Evolutionary conservation across 164 flowering plant species (phyloP), one percentile per base, ranked within the genome.

Genomic region (Protea cynaroides): DNA sequence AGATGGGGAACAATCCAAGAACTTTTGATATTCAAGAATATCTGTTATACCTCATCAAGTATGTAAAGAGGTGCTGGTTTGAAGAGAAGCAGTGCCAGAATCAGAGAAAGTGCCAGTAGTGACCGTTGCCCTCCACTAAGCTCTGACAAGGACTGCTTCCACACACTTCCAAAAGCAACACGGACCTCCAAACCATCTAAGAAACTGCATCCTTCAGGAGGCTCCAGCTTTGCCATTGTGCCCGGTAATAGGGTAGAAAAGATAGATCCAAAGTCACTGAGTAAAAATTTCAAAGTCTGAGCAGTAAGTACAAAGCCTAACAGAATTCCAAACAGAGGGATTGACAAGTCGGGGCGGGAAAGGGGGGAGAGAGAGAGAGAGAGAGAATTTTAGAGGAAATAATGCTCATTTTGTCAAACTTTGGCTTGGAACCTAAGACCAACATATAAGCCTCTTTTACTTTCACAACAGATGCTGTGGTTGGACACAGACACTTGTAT

Each of bases 31-130:
- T 54, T 52, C 24, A 62, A 17, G 51, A 36, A 25, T 52, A 52
- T 59, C 4, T 57, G 17, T 47, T 52, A 69, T 79, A 90, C 99
- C 97, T 95, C 99, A 78, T 95, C 99, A 53, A 95, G 78, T 54
- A 92, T 95, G 74, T 95, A 95, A 38, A 95, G 86, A 12, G 99
- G 99, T 71, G 97, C 99, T 51, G 97, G 99, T 80, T 95, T 95
- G 71, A 92, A 95, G 56, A 95, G 92, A 71, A 92, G 99, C 82
- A 95, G 67, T 49, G 97, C 97, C 80, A 95, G 72, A 63, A 95
- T 92, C 53, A 95, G 78, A 66, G 99, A 95, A 18, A 95, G 86
- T 36, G 99, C 99, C 52, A 92, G 90, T 55, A 95, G 81, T 70
- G 99, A 95, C 67, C 97, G 67, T 66, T 95, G 99, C 47, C 97